phyloP scores from a whole-genome alignment of 768 basidiomycete species.

The Chalciporus pseudorubinellus region DNA sequence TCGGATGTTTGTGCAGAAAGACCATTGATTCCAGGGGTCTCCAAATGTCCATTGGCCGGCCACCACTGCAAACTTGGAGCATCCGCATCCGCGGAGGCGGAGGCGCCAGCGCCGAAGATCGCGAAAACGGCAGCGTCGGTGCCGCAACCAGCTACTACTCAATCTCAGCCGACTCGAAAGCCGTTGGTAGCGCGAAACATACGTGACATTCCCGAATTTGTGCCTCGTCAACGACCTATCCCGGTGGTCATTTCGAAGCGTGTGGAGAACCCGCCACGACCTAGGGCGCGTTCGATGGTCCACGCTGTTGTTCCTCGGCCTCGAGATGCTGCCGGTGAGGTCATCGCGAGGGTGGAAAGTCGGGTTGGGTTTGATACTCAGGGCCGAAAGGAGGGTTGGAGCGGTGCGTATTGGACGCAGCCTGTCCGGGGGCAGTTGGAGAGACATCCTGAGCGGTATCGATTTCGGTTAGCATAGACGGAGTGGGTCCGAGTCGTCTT shows the following conservation, averaged over 20 bases:
- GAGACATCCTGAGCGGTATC: not conserved
- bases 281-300: not conserved
- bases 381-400: not conserved
- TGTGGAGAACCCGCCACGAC: not conserved
- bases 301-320: not conserved
- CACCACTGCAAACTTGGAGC: constrained; percentile 22
- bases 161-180: not conserved
- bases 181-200: constrained; percentile 6
- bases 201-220: constrained; percentile 25
- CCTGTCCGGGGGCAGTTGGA: not conserved
- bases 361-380: constrained; percentile 11
- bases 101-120: not conserved
- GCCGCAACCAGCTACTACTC: not conserved
- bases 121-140: not conserved
- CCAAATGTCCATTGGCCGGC: constrained; percentile 24
- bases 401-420: not conserved
- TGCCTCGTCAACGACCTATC: constrained; percentile 19
- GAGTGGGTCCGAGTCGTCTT: not conserved
- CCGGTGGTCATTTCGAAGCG: not conserved
- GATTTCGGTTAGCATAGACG: not conserved
- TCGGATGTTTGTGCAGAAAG: constrained; percentile 29
- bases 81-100: not conserved
- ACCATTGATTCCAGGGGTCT: constrained; percentile 19
- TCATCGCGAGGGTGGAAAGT: constrained; percentile 25
- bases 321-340: constrained; percentile 16